phyloP scores from a whole-genome alignment of 208 protist species.

The Balamuthia mandrillaris region DNA sequence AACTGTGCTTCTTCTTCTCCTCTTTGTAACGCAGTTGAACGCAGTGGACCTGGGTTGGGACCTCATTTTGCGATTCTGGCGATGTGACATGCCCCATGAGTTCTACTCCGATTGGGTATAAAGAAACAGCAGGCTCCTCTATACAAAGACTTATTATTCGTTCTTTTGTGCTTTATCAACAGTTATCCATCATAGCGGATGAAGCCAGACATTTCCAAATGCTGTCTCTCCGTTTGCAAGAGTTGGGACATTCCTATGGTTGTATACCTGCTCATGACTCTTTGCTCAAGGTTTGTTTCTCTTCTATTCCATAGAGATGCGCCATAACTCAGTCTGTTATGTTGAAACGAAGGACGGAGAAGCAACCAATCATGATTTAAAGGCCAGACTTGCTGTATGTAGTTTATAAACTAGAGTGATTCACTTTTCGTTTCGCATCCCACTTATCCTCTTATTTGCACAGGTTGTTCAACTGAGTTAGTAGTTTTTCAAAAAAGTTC shows the following conservation, averaged over 20 bases:
- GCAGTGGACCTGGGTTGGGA: constrained; percentile 33
- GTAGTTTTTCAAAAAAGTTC: neutral
- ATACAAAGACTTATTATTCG: neutral
- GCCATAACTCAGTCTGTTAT: neutral
- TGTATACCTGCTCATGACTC: constrained; percentile 14
- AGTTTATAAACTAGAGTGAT: neutral
- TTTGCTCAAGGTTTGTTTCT: neutral
- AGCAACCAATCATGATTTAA: neutral
- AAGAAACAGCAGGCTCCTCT: neutral
- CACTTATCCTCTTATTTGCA: neutral
- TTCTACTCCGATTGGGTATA: constrained; percentile 34
- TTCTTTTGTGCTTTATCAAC: neutral
- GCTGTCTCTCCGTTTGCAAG: neutral
- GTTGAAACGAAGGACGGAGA: neutral
- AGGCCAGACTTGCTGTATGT: neutral
- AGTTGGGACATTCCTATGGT: neutral
- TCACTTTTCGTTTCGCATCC: neutral
- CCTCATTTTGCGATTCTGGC: neutral
- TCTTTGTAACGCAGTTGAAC: constrained; percentile 28
- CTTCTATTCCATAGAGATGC: neutral
- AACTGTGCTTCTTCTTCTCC: too few relatives aligned
- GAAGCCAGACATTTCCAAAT: neutral
- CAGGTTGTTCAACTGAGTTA: neutral
- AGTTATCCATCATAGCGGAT: constrained; percentile 8
- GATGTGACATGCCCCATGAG: neutral